A percentile compares a stretch with the other conserved stretches of the same genome.
phyloP scores from a whole-genome alignment of 2,329 filamentous ascomycete species.

The Dichotomopilus funicola region DNA sequence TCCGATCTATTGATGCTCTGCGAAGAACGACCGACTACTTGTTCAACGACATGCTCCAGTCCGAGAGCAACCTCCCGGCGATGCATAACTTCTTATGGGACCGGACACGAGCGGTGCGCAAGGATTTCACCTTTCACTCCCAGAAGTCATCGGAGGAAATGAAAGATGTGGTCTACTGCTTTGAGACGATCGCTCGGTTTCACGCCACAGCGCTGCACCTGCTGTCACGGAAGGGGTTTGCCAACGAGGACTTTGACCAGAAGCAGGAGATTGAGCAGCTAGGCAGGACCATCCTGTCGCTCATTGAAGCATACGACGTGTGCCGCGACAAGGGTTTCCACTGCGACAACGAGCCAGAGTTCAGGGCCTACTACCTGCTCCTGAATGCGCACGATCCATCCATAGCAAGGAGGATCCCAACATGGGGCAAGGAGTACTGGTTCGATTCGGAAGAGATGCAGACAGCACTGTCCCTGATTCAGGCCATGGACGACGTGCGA shows the following conservation, averaged over 20 bases:
- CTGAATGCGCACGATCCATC: conserved; percentile 55
- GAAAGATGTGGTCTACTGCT: conserved; percentile 53
- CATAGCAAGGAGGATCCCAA: conserved; percentile 47
- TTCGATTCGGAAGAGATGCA: conserved; percentile 51
- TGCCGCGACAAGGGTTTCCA: conserved; percentile 51
- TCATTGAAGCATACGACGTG: conserved; percentile 61
- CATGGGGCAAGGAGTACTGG: conserved; percentile 52
- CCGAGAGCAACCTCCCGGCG: conserved; percentile 47
- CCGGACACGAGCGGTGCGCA: conserved; percentile 58
- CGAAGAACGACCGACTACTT: conserved; percentile 57
- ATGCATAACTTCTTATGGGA: conserved; percentile 63
- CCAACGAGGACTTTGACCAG: conserved; percentile 55
- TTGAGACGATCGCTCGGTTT: conserved; percentile 61
- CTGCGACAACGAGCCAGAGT: conserved; percentile 60
- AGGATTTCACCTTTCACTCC: conserved; percentile 63
- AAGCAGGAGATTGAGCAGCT: conserved; percentile 64
- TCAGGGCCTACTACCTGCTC: conserved; percentile 58
- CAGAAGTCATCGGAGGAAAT: conserved; percentile 52
- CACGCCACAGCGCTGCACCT: conserved; percentile 60
- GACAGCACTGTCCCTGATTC: conserved; percentile 54
- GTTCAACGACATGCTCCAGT: conserved; percentile 50
- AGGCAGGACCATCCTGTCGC: conserved; percentile 56
- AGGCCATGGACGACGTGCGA: conserved; percentile 53
- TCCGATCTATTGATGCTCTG: conserved; percentile 54
- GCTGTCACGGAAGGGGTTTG: conserved; percentile 50